Conservation (phyloP, 306 rosid species). For the Rosa chinensis region DNA sequence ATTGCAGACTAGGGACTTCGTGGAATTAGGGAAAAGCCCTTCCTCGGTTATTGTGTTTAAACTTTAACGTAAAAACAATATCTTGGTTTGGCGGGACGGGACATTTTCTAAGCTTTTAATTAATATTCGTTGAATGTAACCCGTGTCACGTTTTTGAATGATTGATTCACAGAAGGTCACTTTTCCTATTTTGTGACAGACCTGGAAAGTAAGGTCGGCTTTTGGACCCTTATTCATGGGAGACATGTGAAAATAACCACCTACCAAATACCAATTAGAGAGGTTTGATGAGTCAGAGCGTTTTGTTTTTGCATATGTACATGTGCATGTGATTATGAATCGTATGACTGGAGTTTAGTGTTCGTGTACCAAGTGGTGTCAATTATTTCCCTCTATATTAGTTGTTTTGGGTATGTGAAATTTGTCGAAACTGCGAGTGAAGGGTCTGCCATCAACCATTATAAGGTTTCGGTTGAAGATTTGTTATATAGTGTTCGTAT, state of each 20-base stretch:
- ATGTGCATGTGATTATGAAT: not conserved
- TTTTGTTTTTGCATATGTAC: not conserved
- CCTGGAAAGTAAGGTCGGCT: not conserved
- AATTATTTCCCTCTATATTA: not conserved
- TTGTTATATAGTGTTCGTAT: too few species aligned
- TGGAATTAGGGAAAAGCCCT: not conserved
- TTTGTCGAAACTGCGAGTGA: not conserved
- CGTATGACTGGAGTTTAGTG: not conserved
- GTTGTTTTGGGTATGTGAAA: not conserved
- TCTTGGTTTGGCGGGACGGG: constrained; percentile 10
- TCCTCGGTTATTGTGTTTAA: not conserved
- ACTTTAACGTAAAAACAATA: not conserved
- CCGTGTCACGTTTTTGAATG: not conserved
- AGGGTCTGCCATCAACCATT: not conserved
- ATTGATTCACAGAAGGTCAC: not conserved
- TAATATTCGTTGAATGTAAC: not conserved
- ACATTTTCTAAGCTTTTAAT: not conserved
- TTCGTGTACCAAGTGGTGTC: not conserved
- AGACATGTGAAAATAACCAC: not conserved
- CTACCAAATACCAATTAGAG: not conserved
- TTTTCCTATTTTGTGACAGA: not conserved
- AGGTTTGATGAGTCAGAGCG: not conserved
- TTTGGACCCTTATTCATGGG: not conserved
- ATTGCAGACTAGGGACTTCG: constrained; percentile 29
- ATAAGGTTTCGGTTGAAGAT: not conserved